Conservation (phyloP, 495 filamentous ascomycete species). For the Lasiosphaeris hirsuta region DNA sequence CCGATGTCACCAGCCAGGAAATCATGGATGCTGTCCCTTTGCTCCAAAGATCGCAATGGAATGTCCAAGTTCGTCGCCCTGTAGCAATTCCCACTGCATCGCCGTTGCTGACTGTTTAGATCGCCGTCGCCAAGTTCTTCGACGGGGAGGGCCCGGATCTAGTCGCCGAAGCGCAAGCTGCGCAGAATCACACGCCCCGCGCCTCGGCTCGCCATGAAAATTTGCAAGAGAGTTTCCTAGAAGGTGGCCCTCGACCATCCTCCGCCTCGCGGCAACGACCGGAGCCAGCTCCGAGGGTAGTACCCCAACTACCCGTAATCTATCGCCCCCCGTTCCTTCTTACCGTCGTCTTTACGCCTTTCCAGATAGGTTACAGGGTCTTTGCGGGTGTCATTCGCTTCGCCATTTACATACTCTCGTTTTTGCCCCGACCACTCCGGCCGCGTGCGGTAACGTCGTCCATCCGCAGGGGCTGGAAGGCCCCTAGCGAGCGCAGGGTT, state of each 20-base stretch:
- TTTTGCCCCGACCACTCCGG: conserved; percentile 40
- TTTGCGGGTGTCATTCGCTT: conserved; percentile 64
- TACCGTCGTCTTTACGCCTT: conserved; percentile 73
- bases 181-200: conserved; percentile 55
- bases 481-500: conserved; percentile 65
- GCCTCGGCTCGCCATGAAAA: conserved; percentile 64
- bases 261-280: conserved; percentile 31
- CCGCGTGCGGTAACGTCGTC: conserved; percentile 61
- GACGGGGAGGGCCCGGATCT: conserved; percentile 87
- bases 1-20: conserved; percentile 81
- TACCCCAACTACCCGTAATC: conserved; percentile 64
- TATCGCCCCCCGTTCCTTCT: conserved; percentile 71
- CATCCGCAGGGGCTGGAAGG: conserved; percentile 56
- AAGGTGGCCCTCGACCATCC: conserved; percentile 24
- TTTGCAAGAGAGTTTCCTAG: conserved; percentile 56
- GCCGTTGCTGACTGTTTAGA: conserved; percentile 47
- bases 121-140: conserved; percentile 95
- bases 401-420: conserved; percentile 71
- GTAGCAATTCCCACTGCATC: no score
- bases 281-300: conserved; percentile 74
- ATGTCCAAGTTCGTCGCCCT: conserved; percentile 67
- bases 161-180: conserved; percentile 69
- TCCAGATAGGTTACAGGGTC: conserved; percentile 71
- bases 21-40: conserved; percentile 72
- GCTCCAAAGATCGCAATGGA: conserved; percentile 87